Evolutionary conservation across 2,329 filamentous ascomycete species (phyloP), one percentile per base, ranked within the genome.

Genomic region (Drechslerella stenobrocha): DNA sequence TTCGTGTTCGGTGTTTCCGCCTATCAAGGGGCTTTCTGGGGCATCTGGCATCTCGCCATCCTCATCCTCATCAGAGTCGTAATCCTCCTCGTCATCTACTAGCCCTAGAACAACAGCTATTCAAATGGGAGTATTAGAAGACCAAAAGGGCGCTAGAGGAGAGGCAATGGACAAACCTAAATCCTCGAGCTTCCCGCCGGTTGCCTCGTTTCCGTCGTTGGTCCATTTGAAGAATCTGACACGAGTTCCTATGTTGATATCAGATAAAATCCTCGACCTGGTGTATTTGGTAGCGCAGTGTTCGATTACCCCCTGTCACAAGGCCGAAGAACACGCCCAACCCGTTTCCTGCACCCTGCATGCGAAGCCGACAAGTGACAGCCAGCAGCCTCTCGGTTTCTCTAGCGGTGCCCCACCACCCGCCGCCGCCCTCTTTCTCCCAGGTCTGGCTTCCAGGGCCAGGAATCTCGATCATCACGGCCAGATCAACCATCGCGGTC

Each of bases 171-270:
- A 55, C 55, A 13, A 35, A 67, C 61, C 61, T 26, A 67, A 52
- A 22, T 67, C 63, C 32, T 67, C 63, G 9, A 67, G 46, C 11
- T 55, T 45, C 7, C 63, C 63, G 4, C 57, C 63, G 22, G 60
- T 50, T 3, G 30, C 35, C 22, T 60, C 55, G 20, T 60, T 67
- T 11, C 47, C 60, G 40, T 67, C 63, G 34, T 67, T 45, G 1
- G 63, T 67, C 63, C 63, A 67, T 56, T 67, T 55, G 18, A 67
- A 67, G 28, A 67, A 67, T 42, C 63, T 55, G 13, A 67, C 55
- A 15, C 63, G 63, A 22, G 63, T 67, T 56, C 63, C 63, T 67
- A 18, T n/a, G n/a, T n/a, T n/a, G n/a, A n/a, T n/a, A n/a, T n/a
- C n/a, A n/a, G n/a, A n/a, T n/a, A n/a, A n/a, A n/a, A n/a, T n/a